Evolutionary conservation across 106 monocot species (phyloP).

Genomic region (Agapanthus africanus): DNA sequence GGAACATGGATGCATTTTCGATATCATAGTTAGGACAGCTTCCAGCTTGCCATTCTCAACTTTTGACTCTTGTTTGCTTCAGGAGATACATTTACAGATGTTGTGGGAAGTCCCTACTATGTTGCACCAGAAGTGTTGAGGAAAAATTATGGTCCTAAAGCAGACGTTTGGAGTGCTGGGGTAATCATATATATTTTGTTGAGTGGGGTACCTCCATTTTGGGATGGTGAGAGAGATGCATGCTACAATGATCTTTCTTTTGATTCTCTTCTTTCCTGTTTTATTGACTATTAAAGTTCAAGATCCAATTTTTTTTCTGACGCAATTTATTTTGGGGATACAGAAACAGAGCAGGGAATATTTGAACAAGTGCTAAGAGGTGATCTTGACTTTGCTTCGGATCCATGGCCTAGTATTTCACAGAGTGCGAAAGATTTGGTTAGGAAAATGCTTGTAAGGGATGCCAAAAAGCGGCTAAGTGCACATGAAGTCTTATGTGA

Average conservation of each 20-base stretch:
- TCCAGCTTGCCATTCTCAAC: background rate
- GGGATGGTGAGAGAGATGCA: constrained; percentile 17
- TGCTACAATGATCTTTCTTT: background rate
- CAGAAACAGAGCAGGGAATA: constrained; percentile 21
- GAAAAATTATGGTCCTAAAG: constrained; percentile 20
- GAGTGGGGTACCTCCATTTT: constrained; percentile 24
- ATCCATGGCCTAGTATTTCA: constrained; percentile 24
- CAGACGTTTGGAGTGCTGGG: constrained; percentile 26
- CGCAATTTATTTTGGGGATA: background rate
- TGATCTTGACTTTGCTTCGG: constrained; percentile 16
- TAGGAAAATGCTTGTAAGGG: constrained; percentile 21
- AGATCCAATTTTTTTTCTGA: background rate
- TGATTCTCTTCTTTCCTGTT: background rate
- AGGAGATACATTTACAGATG: constrained; percentile 22
- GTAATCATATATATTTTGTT: constrained; percentile 25
- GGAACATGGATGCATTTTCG: too few relatives aligned
- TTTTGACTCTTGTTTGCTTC: background rate
- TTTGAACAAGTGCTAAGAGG: constrained; percentile 25
- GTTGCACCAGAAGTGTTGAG: constrained; percentile 24
- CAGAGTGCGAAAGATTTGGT: constrained; percentile 21
- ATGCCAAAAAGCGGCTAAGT: constrained; percentile 13
- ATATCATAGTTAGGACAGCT: background rate
- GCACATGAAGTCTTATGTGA: constrained; percentile 28
- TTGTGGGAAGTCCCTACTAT: constrained; percentile 26
- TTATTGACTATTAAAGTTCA: background rate